Conservation (phyloP, 306 rosid species). For the Spatholobus suberectus region DNA sequence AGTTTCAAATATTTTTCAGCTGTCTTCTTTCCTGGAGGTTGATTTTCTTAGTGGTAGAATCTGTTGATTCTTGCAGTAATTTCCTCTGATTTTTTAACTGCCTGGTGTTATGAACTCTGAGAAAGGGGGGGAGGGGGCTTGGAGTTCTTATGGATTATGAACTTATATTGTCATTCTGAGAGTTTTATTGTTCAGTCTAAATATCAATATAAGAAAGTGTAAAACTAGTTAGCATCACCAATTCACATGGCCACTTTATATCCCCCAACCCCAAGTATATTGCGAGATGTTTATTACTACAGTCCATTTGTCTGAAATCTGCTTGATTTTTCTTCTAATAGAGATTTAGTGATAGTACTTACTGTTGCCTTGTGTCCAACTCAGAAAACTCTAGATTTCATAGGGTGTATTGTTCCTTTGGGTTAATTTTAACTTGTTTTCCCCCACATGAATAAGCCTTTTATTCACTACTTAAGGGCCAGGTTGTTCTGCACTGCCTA, state of each 20-base stretch:
- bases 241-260: background rate
- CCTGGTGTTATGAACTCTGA: background rate
- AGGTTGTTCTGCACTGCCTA: background rate
- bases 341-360: background rate
- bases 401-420: background rate
- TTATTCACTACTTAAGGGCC: background rate
- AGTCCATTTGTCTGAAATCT: background rate
- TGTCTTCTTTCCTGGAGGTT: background rate
- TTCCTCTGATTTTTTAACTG: background rate
- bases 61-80: background rate
- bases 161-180: background rate
- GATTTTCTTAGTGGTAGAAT: background rate
- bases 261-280: background rate
- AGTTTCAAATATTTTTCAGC: background rate
- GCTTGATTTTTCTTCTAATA: background rate
- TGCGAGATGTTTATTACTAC: slow-evolving; percentile 1
- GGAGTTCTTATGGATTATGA: background rate
- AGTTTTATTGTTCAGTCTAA: background rate
- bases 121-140: background rate
- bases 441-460: background rate
- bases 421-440: background rate
- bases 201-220: background rate
- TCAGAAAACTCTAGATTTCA: background rate
- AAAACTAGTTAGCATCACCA: background rate
- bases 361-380: background rate